Evolutionary conservation across 1,139 yeast species (phyloP), one percentile per base, ranked within the genome.

Genomic region (Nadsonia starkeyi-henricii): DNA sequence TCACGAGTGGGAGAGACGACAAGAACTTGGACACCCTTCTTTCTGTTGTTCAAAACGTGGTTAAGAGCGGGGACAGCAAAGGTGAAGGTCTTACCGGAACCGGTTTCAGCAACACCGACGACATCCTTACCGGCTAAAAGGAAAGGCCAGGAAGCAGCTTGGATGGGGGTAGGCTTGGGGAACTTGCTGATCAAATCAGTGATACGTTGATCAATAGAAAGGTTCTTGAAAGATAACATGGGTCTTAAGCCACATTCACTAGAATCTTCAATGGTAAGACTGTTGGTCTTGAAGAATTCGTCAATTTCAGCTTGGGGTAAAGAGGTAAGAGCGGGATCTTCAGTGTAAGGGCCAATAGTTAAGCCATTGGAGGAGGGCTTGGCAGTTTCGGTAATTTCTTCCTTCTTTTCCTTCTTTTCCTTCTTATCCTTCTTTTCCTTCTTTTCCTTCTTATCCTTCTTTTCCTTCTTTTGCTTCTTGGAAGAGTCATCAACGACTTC

Each of bases 81-180:
- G 1, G 97, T 97, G 67, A 89, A 81, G 0, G 98, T 91, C 66
- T 91, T 91, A 60, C 98, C 98, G 0, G 96, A 86, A 45, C 98
- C 98, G 13, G 98, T 91, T 69, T 91, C 97, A 28, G 98, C 98
- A 53, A 93, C 96, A 62, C 98, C 98, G 55, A 91, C 78, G 41
- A 89, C 95, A 63, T 91, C 98, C 55, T 82, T 75, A 19, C 85
- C 84, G 36, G 78, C 69, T 48, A 91, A 70, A 48, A 93, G 69
- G 61, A 78, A 88, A 55, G 99, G 99, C 98, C 98, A 91, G 13
- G 97, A 77, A 36, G 81, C 89, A n/a, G 95, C 78, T 70, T 91
- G 99, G 59, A 91, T 91, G 36, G 98, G 97, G 3, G 97, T 89
- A 50, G 98, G 99, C 58, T 78, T 80, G 30, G 86, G 82, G 69